Evolutionary conservation across 257 asterid species (phyloP).

Genomic region (Voacanga thouarsii): DNA sequence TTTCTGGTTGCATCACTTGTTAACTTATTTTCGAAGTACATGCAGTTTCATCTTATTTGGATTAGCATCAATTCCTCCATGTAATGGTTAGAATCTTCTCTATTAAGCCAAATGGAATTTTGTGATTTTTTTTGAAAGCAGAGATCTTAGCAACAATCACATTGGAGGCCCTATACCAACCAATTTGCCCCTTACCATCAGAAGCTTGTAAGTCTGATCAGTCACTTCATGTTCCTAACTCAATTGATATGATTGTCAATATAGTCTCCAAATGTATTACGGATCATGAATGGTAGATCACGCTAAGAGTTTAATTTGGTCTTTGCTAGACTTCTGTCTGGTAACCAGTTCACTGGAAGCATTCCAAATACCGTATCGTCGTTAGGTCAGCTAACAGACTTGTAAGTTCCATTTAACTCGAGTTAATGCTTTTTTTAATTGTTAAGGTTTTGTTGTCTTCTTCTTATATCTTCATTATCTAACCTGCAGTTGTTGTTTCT

Average conservation of each 20-base stretch:
- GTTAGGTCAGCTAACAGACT: constrained; percentile 53
- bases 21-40: not conserved
- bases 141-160: constrained; percentile 78
- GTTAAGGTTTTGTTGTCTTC: not conserved
- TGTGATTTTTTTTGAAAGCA: constrained; percentile 25
- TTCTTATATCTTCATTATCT: constrained; percentile 1
- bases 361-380: constrained; percentile 55
- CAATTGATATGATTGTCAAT: not conserved
- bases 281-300: not conserved
- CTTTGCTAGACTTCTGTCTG: constrained; percentile 54
- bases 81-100: not conserved
- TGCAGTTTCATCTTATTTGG: not conserved
- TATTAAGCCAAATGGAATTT: not conserved
- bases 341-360: constrained; percentile 60
- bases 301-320: not conserved
- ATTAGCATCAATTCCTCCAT: not conserved
- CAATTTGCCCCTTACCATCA: constrained; percentile 60
- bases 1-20: not conserved
- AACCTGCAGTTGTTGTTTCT: constrained; percentile 17
- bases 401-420: constrained; percentile 46
- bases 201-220: constrained; percentile 55
- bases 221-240: constrained; percentile 11
- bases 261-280: not conserved
- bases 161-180: constrained; percentile 83
- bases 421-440: not conserved